phyloP scores from a whole-genome alignment of 345 rosid species.

The Reutealis trisperma region DNA sequence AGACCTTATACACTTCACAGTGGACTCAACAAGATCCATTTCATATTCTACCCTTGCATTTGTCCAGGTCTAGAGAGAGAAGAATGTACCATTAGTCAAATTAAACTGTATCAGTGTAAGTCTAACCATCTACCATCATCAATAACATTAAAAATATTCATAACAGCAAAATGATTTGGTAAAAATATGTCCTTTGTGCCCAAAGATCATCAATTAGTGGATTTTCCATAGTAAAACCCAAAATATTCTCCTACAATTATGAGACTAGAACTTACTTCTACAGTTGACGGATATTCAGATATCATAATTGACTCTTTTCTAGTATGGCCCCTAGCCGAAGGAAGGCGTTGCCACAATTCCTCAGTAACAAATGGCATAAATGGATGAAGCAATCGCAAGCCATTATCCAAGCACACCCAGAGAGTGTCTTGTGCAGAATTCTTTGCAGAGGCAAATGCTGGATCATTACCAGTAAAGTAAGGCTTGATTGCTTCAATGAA shows the following conservation, averaged over 20 bases:
- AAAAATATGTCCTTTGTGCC: background rate
- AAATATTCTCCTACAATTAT: background rate
- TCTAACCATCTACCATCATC: background rate
- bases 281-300: slow-evolving; percentile 67
- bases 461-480: slow-evolving; percentile 63
- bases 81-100: background rate
- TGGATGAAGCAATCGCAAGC: slow-evolving; percentile 91
- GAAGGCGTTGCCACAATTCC: slow-evolving; percentile 96
- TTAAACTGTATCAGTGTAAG: background rate
- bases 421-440: slow-evolving; percentile 64
- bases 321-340: slow-evolving; percentile 41
- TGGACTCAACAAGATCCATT: slow-evolving; percentile 74
- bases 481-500: slow-evolving; percentile 92
- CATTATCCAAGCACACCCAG: slow-evolving; percentile 83
- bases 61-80: slow-evolving; percentile 54
- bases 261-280: slow-evolving; percentile 49
- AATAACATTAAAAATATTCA: background rate
- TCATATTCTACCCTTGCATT: slow-evolving; percentile 67
- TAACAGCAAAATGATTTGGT: background rate
- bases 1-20: slow-evolving; percentile 70
- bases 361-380: slow-evolving; percentile 95
- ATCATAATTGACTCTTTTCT: slow-evolving; percentile 78
- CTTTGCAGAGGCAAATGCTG: slow-evolving; percentile 59
- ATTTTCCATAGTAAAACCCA: background rate
- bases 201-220: background rate